Evolutionary conservation across 2,329 filamentous ascomycete species (phyloP).

Genomic region (Aspergillus sp.): DNA sequence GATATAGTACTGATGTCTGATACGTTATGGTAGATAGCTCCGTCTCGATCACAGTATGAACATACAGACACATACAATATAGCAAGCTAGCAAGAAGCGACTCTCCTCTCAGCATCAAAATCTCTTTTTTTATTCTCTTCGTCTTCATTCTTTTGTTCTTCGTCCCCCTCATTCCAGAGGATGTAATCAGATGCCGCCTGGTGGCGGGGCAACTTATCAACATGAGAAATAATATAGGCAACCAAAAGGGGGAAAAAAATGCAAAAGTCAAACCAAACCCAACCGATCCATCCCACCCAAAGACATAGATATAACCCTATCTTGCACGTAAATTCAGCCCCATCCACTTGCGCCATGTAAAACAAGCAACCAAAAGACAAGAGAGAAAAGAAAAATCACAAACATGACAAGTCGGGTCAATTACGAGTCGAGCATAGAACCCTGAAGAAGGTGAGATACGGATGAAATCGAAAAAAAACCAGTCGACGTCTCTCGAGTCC

Average conservation of each 20-base stretch:
- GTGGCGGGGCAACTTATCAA: not conserved
- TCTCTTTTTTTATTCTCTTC: not conserved
- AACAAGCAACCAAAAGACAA: slow-evolving; percentile 2
- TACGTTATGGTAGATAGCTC: not conserved
- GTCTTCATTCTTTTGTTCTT: not conserved
- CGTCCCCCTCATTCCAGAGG: not conserved
- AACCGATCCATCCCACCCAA: not conserved
- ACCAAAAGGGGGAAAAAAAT: not conserved
- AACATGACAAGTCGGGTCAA: slow-evolving; percentile 10
- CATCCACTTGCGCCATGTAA: not conserved
- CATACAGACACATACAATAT: not conserved
- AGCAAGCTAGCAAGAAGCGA: no score
- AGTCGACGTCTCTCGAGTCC: not conserved
- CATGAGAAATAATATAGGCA: slow-evolving; percentile 1
- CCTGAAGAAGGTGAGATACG: not conserved
- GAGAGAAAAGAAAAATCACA: slow-evolving; percentile 14
- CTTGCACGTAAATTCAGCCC: not conserved
- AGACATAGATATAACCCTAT: not conserved
- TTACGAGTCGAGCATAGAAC: slow-evolving; percentile 5
- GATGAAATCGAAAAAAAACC: not conserved
- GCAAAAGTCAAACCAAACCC: not conserved
- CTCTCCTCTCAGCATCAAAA: not conserved
- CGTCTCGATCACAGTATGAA: not conserved
- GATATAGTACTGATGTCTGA: not conserved
- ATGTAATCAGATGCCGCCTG: not conserved